Evolutionary conservation across 306 rosid genomes (phyloP).

Genomic region (Begonia loranthoides): DNA sequence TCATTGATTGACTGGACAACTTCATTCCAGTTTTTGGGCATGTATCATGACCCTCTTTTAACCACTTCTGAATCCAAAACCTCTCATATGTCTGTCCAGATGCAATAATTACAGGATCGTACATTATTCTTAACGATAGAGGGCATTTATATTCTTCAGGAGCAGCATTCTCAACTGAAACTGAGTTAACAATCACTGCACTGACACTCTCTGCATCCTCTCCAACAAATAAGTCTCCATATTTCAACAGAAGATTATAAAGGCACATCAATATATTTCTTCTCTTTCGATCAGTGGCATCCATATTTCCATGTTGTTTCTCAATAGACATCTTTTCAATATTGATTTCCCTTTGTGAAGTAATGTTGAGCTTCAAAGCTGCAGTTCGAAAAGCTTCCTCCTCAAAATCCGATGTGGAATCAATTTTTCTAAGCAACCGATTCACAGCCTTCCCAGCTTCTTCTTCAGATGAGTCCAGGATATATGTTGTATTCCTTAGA

Average conservation of each 20-base stretch:
- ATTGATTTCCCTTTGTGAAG: slow-evolving; percentile 35
- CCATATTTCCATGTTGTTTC: slow-evolving; percentile 32
- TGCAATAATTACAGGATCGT: slow-evolving; percentile 76
- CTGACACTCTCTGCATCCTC: slow-evolving; percentile 24
- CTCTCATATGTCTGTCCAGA: slow-evolving; percentile 80
- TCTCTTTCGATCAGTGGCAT: slow-evolving; percentile 27
- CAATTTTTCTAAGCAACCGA: slow-evolving; percentile 31
- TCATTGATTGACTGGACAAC: slow-evolving; percentile 31
- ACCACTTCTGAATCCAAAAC: slow-evolving; percentile 84
- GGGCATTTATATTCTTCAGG: slow-evolving; percentile 65
- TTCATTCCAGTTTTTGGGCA: slow-evolving; percentile 57
- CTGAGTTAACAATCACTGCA: slow-evolving; percentile 17
- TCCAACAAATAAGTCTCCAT: slow-evolving; percentile 22
- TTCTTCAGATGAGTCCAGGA: slow-evolving; percentile 49
- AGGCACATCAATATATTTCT: slow-evolving; percentile 44
- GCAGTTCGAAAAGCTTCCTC: slow-evolving; percentile 50
- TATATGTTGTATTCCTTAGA: slow-evolving; percentile 38
- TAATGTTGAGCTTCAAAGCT: slow-evolving; percentile 44
- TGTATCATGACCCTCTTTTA: slow-evolving; percentile 50
- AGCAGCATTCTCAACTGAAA: slow-evolving; percentile 24
- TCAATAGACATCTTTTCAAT: slow-evolving; percentile 51
- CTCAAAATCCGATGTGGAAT: slow-evolving; percentile 29
- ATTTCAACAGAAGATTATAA: slow-evolving; percentile 34
- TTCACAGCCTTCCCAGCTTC: slow-evolving; percentile 53
- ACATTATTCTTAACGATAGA: slow-evolving; percentile 67